Evolutionary conservation across 2,329 filamentous ascomycete genomes (phyloP).

Genomic region (Thelonectria blattea): DNA sequence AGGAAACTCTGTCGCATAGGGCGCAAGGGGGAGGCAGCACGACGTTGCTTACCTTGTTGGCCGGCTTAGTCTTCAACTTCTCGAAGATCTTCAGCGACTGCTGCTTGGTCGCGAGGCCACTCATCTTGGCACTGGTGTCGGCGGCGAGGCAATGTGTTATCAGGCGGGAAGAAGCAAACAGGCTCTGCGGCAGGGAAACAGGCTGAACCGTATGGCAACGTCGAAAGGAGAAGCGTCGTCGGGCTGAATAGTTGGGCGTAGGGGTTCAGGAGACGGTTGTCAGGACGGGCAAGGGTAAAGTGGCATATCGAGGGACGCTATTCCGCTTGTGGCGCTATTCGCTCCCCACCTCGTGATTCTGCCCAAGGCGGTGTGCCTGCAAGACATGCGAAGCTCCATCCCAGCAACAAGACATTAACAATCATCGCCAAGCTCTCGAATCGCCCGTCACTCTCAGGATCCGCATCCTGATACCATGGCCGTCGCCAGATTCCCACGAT

Average conservation of each 20-base stretch:
- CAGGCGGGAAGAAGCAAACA: background rate
- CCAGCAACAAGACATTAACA: background rate
- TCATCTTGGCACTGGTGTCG: constrained; percentile 56
- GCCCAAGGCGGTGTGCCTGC: constrained; percentile 46
- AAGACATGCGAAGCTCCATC: constrained; percentile 17
- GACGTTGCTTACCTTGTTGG: constrained; percentile 78
- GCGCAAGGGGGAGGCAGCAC: background rate
- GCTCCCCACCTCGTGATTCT: constrained; percentile 43
- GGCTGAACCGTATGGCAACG: constrained; percentile 24
- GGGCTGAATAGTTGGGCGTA: constrained; percentile 27
- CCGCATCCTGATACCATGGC: constrained; percentile 43
- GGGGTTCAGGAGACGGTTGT: constrained; percentile 45
- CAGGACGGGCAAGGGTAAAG: constrained; percentile 45
- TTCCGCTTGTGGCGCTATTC: constrained; percentile 38
- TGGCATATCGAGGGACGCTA: constrained; percentile 51
- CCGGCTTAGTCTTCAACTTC: constrained; percentile 91
- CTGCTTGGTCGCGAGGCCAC: constrained; percentile 81
- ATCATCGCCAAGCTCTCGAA: constrained; percentile 4
- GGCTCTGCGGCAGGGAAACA: constrained; percentile 8
- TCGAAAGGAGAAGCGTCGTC: constrained; percentile 28
- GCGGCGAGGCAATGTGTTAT: constrained; percentile 11
- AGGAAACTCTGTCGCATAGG: constrained; percentile 6
- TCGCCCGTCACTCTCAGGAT: constrained; percentile 18
- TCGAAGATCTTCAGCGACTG: constrained; percentile 98
- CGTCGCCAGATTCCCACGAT: constrained; percentile 49